phyloP scores from a whole-genome alignment of 2,329 filamentous ascomycete species.

The Colletotrichum kahawae region DNA sequence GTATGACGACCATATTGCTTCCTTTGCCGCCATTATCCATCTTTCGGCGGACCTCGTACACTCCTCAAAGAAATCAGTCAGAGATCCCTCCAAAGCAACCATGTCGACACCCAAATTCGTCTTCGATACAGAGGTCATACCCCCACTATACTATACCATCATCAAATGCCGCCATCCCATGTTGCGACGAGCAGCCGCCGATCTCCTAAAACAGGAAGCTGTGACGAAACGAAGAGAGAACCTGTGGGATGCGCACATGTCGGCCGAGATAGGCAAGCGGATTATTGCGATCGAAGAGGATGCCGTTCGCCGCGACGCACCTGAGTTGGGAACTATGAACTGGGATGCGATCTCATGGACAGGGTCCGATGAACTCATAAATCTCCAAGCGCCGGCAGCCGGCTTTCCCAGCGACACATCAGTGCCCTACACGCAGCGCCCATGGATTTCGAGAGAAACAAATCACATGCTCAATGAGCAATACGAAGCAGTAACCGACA shows the following conservation, averaged over 20 bases:
- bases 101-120: conserved; percentile 32
- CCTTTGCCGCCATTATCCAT: conserved; percentile 42
- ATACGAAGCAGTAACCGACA: neutral
- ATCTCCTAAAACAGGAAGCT: conserved; percentile 36
- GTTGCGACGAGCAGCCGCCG: conserved; percentile 41
- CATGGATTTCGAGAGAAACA: neutral
- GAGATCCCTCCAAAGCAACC: conserved; percentile 19
- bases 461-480: neutral
- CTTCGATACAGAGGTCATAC: conserved; percentile 48
- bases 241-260: conserved; percentile 39
- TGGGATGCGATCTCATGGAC: neutral
- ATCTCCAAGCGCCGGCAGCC: neutral
- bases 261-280: conserved; percentile 35
- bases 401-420: neutral
- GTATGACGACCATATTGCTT: conserved; percentile 38
- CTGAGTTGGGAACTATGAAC: neutral
- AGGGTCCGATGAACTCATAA: neutral
- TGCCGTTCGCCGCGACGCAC: neutral
- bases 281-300: conserved; percentile 42
- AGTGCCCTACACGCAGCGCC: neutral
- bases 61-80: neutral
- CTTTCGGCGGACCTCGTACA: conserved; percentile 26
- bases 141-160: conserved; percentile 45
- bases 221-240: conserved; percentile 41
- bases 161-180: conserved; percentile 46